phyloP scores from a whole-genome alignment of 305 asterid genomes.

The Coffea humblotiana region DNA sequence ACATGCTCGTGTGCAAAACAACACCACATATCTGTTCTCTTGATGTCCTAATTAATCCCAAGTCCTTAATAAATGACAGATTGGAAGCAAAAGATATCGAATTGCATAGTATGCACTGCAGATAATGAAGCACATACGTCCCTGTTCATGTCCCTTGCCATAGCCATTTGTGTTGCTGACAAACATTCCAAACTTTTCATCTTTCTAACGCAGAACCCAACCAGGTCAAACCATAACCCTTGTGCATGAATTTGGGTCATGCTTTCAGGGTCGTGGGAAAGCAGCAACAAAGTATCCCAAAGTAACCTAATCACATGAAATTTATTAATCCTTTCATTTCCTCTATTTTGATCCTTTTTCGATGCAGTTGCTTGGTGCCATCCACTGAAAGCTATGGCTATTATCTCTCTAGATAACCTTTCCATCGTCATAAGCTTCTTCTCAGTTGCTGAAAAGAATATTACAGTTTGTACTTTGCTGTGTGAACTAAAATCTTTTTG shows the following conservation, averaged over 20 bases:
- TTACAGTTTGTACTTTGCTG: background rate
- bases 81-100: background rate
- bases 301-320: background rate
- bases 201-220: background rate
- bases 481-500: background rate
- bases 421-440: background rate
- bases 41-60: background rate
- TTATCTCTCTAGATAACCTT: background rate
- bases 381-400: too few relatives aligned
- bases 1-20: background rate
- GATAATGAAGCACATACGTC: background rate
- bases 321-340: background rate
- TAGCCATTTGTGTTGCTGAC: background rate
- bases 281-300: background rate
- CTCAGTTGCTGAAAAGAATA: background rate
- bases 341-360: background rate
- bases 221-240: background rate
- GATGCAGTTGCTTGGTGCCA: background rate
- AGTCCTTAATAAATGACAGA: background rate
- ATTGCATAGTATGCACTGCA: background rate
- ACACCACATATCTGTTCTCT: background rate
- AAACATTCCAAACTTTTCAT: background rate
- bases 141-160: background rate
- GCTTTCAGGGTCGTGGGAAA: background rate
- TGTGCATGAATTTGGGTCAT: background rate